These are phyloP conservation scores for Monilinia polystroma DNA, from an alignment of 2,329 filamentous ascomycete species.

Conservation along the genomic window DNA sequence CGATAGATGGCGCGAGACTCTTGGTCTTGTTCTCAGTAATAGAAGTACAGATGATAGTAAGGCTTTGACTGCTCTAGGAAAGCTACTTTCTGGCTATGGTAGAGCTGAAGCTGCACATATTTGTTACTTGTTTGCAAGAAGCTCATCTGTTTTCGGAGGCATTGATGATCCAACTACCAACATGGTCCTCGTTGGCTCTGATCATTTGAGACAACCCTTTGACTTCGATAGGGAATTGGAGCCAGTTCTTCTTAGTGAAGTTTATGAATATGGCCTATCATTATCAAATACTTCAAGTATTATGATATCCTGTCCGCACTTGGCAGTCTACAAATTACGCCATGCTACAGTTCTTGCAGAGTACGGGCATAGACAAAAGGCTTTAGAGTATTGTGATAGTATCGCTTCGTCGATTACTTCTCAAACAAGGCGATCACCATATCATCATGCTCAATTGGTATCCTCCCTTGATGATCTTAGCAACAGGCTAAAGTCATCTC, in stretches of 20 bases:
- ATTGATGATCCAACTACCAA: slow-evolving; percentile 75
- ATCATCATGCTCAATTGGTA: slow-evolving; percentile 77
- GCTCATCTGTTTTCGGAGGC: slow-evolving; percentile 71
- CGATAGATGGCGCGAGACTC: slow-evolving; percentile 90
- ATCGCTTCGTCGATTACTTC: slow-evolving; percentile 74
- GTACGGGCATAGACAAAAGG: slow-evolving; percentile 76
- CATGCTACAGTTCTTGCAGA: slow-evolving; percentile 84
- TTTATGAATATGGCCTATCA: slow-evolving; percentile 87
- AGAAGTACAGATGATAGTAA: slow-evolving; percentile 75
- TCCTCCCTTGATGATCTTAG: slow-evolving; percentile 78
- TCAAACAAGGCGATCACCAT: slow-evolving; percentile 80
- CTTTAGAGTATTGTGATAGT: slow-evolving; percentile 86
- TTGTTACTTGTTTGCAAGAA: slow-evolving; percentile 85
- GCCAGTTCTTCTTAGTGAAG: slow-evolving; percentile 87
- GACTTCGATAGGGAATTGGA: slow-evolving; percentile 79
- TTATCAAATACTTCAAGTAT: slow-evolving; percentile 60
- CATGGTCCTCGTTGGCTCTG: slow-evolving; percentile 81
- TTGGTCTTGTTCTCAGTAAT: slow-evolving; percentile 84
- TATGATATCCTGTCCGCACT: slow-evolving; percentile 67
- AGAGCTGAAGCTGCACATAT: slow-evolving; percentile 89
- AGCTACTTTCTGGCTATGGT: slow-evolving; percentile 79
- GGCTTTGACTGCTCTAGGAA: slow-evolving; percentile 77
- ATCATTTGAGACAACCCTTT: slow-evolving; percentile 69
- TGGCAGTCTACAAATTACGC: slow-evolving; percentile 88
- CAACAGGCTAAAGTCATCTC: slow-evolving; percentile 79